Percentiles rank a stretch among this genome's conserved stretches.
Conservation (phyloP, 345 rosid species). For the Microcos paniculata region DNA sequence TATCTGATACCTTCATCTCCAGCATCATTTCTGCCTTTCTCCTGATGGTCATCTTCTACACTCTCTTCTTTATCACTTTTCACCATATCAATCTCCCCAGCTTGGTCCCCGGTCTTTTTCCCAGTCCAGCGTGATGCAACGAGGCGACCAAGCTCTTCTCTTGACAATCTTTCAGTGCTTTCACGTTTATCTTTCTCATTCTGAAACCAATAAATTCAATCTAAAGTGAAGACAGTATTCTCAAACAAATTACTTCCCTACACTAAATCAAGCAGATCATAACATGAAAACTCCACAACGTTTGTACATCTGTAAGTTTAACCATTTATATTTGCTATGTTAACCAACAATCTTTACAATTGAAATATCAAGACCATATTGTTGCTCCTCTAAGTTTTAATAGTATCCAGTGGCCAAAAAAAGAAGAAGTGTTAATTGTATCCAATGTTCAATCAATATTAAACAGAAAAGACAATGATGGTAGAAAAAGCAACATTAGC, state of each 20-base stretch:
- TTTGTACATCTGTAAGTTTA: not conserved
- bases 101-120: slow-evolving; percentile 31
- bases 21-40: slow-evolving; percentile 28
- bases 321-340: not conserved
- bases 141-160: slow-evolving; percentile 63
- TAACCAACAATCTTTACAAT: not conserved
- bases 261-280: not conserved
- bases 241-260: not conserved
- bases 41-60: slow-evolving; percentile 24
- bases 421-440: not conserved
- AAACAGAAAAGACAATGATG: not conserved
- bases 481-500: not conserved
- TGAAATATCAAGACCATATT: not conserved
- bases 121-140: slow-evolving; percentile 81
- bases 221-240: not conserved
- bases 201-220: slow-evolving; percentile 6
- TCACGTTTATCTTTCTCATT: slow-evolving; percentile 35
- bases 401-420: not conserved
- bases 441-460: not conserved
- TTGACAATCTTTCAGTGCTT: slow-evolving; percentile 52
- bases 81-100: slow-evolving; percentile 19
- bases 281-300: not conserved
- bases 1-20: slow-evolving; percentile 37
- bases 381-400: not conserved
- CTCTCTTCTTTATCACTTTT: slow-evolving; percentile 25